Base-by-base conservation (phyloP, 2,329 filamentous ascomycete genomes). In the Cladosporium sp. region DNA sequence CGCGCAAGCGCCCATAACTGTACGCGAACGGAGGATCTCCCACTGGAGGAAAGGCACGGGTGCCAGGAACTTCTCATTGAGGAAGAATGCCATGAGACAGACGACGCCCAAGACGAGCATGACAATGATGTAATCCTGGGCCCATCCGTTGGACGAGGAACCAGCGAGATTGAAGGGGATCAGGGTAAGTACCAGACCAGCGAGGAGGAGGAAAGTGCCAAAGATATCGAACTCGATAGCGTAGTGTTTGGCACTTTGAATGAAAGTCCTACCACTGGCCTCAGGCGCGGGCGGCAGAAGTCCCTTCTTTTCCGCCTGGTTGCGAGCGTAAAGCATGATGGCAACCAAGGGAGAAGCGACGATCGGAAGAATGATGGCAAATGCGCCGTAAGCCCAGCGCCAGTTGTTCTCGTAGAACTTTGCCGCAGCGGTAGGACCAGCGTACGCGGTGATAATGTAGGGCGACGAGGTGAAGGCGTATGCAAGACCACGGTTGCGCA, bases 131-230 rank as follows among this genome's bases (percentile, higher is more conserved):
- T 71, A 71, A 1, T 66, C 65, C 0, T 72, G 71, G 19, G 66
- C 64, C 75, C 75, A 78, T 22, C 65, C 65, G 0, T 67, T 25
- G 60, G 69, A 28, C 11, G 68, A 68, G 58, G 71, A 74, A 14
- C 57, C 67, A 55, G 65, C 66, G 19, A 91, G 77, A 15, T 78
- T 85, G 70, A 92, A 85, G 0, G 88, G 86, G 7, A 92, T 80
- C n/a, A 91, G 75, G 67, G 91, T 84, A 11, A 89, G 73, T 0
- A 82, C 78, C 64, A 88, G 81, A 1, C 85, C 87, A 1, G 74
- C 65, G 25, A 61, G 62, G 36, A 72, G 61, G 4, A 71, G 55
- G 59, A 71, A 49, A 39, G 66, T 60, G 34, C 70, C 69, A 20
- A 68, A 30, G 40, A 69, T 56, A 51, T 70, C 70, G 58, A 72